These are phyloP conservation scores for Wallacemonas sp. DNA, from an alignment of 208 protist genomes.

Conservation along the genomic window DNA sequence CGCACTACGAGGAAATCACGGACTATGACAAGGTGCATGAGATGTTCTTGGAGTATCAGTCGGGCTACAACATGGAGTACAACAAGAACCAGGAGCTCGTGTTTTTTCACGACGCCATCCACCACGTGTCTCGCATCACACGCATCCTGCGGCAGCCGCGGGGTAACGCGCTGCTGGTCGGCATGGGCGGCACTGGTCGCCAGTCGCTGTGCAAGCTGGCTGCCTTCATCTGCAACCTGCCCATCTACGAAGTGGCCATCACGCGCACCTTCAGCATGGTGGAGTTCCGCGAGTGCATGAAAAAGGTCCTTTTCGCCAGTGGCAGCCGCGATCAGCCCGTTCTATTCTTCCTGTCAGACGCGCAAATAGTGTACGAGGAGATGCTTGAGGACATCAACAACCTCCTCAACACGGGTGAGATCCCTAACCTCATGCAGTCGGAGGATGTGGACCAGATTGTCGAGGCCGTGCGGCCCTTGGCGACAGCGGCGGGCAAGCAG, in stretches of 20 bases:
- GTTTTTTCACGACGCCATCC: slow-evolving; percentile 97
- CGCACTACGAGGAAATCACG: slow-evolving; percentile 74
- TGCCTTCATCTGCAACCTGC: slow-evolving; percentile 91
- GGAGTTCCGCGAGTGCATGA: slow-evolving; percentile 95
- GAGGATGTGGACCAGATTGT: slow-evolving; percentile 96
- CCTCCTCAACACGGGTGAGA: slow-evolving; percentile 97
- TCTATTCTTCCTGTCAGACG: slow-evolving; percentile 95
- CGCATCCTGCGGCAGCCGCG: slow-evolving; percentile 96
- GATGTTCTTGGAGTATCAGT: slow-evolving; percentile 82
- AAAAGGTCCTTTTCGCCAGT: slow-evolving; percentile 84
- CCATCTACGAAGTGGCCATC: slow-evolving; percentile 90
- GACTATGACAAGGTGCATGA: slow-evolving; percentile 53
- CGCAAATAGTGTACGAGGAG: slow-evolving; percentile 93
- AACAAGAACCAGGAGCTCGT: slow-evolving; percentile 93
- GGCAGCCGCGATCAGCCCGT: slow-evolving; percentile 86
- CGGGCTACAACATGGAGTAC: slow-evolving; percentile 92
- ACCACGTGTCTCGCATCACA: slow-evolving; percentile 95
- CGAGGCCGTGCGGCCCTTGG: slow-evolving; percentile 81
- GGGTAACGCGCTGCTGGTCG: slow-evolving; percentile 96
- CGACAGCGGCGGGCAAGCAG: slow-evolving; percentile 88
- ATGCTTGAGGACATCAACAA: slow-evolving; percentile 99
- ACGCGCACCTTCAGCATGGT: slow-evolving; percentile 90
- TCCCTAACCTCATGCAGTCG: slow-evolving; percentile 95
- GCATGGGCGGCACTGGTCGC: slow-evolving; percentile 96
- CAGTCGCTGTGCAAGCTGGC: slow-evolving; percentile 95